These are phyloP conservation scores for Yarrowia sp. DNA, from an alignment of 805 yeast species.

Conservation along the genomic window DNA sequence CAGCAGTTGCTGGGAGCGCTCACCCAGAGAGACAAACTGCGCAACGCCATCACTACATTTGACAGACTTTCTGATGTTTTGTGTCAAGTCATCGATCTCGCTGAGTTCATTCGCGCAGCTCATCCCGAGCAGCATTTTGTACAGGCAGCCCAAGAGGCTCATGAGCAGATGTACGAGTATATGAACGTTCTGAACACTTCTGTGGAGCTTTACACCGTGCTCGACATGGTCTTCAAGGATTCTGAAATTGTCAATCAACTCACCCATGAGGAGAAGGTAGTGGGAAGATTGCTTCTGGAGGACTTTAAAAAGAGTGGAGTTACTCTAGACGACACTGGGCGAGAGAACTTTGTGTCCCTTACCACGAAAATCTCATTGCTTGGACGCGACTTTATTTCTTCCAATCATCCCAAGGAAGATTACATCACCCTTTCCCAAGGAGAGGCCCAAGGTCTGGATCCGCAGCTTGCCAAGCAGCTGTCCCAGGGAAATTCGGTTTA, in stretches of 20 bases:
- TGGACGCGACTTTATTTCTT: conserved; percentile 76
- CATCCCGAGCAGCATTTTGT: conserved; percentile 80
- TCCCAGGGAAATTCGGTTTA: conserved; percentile 41
- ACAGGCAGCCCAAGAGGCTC: conserved; percentile 83
- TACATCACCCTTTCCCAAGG: conserved; percentile 43
- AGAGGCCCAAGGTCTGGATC: conserved; percentile 50
- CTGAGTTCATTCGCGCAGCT: conserved; percentile 87
- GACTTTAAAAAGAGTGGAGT: conserved; percentile 94
- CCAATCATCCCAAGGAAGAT: conserved; percentile 51
- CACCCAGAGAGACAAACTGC: conserved; percentile 47
- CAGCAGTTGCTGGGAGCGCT: conserved; percentile 55
- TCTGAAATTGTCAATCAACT: conserved; percentile 53
- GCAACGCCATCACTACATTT: conserved; percentile 64
- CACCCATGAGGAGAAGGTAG: conserved; percentile 78
- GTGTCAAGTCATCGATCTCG: conserved; percentile 91
- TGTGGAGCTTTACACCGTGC: conserved; percentile 66
- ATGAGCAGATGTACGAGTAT: conserved; percentile 86
- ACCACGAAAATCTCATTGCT: conserved; percentile 80
- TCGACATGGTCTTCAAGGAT: conserved; percentile 61
- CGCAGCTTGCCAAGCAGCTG: conserved; percentile 46
- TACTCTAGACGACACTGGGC: conserved; percentile 67
- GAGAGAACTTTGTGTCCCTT: conserved; percentile 73
- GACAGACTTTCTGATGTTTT: conserved; percentile 87
- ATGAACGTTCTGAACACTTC: conserved; percentile 93
- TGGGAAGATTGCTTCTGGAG: conserved; percentile 76